Evolutionary conservation across 2,329 filamentous ascomycete species (phyloP), one percentile per base, ranked within the genome.

Genomic region (Lachnellula suecica): DNA sequence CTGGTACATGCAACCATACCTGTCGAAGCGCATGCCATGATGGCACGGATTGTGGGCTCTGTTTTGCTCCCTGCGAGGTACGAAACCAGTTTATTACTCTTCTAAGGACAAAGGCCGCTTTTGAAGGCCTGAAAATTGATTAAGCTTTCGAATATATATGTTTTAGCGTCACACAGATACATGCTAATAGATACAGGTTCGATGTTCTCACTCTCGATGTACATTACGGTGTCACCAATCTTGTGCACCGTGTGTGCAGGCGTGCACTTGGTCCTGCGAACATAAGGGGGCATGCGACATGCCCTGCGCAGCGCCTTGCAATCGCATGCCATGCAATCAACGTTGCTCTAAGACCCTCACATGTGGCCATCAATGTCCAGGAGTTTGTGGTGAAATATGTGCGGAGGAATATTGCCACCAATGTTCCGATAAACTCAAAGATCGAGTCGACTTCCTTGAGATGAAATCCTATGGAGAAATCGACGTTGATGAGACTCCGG

Each of bases 281-380:
- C 85, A 88, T 59, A 62, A 68, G 31, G 69, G 59, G 9, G 20
- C 5, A 37, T 78, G 75, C 54, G 61, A 64, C 6, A 70, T 72
- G 67, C 71, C 70, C 3, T 89, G 87, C 55, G 83, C 83, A 0
- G 85, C 79, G 0, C 85, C 87, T 0, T 91, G 86, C 63, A 73
- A 87, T 57, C 78, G 82, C 69, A 62, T 88, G 0, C 87, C 87
- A 0, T 91, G 86, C 63, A 79, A 77, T 0, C 66, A 74, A 57
- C 73, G 85, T 6, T 90, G 87, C 59, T 62, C 70, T 1, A 71
- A 78, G 27, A 13, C 47, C 0, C 66, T 90, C 2, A 15, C 20
- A 0, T 89, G 85, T 59, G 79, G 80, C 0, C 85, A 89, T 63
- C 79, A 74, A 62, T 89, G 82, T 69, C 85, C 84, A 0, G 81